Conservation (phyloP, 2,329 filamentous ascomycete species). For the Curvularia eragrostidis region DNA sequence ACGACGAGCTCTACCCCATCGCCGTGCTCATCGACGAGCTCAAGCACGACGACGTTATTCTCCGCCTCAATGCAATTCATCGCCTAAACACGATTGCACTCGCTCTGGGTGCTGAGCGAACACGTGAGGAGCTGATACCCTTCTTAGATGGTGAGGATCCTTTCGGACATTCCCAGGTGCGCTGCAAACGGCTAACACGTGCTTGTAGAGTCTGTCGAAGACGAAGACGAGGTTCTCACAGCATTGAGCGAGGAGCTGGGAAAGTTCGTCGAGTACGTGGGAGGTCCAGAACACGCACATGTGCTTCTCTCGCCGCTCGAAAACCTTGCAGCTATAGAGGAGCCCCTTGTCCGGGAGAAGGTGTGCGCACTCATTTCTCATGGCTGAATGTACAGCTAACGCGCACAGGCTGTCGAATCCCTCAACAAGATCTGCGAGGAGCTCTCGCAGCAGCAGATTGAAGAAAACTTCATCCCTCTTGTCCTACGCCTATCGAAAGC, state of each 20-base stretch:
- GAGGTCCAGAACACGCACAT: conserved; percentile 90
- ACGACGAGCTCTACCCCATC: conserved; percentile 99
- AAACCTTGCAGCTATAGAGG: conserved; percentile 97
- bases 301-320: conserved; percentile 96
- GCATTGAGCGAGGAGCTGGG: conserved; percentile 97
- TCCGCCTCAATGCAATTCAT: conserved; percentile 98
- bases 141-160: conserved; percentile 88
- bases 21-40: conserved; percentile 99
- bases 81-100: conserved; percentile 97
- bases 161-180: background rate
- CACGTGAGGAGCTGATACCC: conserved; percentile 96
- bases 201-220: conserved; percentile 88
- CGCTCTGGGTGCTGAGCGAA: conserved; percentile 92
- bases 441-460: conserved; percentile 88
- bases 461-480: conserved; percentile 96
- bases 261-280: conserved; percentile 96
- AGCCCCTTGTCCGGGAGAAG: conserved; percentile 97
- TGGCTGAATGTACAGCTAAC: conserved; percentile 37
- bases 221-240: conserved; percentile 97
- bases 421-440: conserved; percentile 98
- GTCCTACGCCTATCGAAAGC: conserved; percentile 96
- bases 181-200: conserved; percentile 39
- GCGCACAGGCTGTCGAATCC: conserved; percentile 86
- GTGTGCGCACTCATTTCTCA: conserved; percentile 55
- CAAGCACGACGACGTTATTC: conserved; percentile 99